Evolutionary conservation across 2,329 filamentous ascomycete genomes (phyloP), one percentile per base, ranked within the genome.

Genomic region (Taxawa tesnikishii): DNA sequence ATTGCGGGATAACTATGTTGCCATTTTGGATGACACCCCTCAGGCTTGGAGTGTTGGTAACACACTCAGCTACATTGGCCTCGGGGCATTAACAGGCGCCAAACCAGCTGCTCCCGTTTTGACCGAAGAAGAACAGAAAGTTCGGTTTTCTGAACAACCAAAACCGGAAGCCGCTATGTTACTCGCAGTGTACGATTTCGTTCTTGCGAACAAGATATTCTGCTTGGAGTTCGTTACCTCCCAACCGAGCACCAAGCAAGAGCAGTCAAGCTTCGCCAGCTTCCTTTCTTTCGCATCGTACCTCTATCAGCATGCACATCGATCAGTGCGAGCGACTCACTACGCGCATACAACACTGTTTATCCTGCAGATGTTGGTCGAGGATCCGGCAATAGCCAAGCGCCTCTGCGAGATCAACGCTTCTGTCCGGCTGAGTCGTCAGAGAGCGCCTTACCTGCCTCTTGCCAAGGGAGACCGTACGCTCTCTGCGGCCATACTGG

Each of bases 131-230:
- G 82, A 83, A 35, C 75, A 80, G 5, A 93, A 88, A 54, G 73
- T 78, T 35, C 70, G 87, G 51, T 94, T 96, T 50, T 68, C 75
- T 4, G 70, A 75, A 39, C 59, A 94, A 43, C 90, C 90, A 1
- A 75, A 77, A 3, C 70, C 77, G 37, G 77, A 87, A 53, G 81
- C 84, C 11, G 77, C 87, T 4, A 67, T 92, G 3, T 60, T 96
- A 4, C 67, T 98, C 19, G 78, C 84, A 1, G 79, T 83, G 0
- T 98, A 96, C 53, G 90, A 96, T 53, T 96, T 96, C 52, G 76
- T 78, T 3, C 81, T 93, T 50, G 81, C 87, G 19, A 98, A 96
- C 62, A 96, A 94, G 58, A 67, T 94, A 6, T 96, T 98, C 56
- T 88, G 83, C 54, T 80, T 83, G 53, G 87, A 80, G 45, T 60